Evolutionary conservation across 306 rosid species (phyloP).

Genomic region (Pyrus communis): DNA sequence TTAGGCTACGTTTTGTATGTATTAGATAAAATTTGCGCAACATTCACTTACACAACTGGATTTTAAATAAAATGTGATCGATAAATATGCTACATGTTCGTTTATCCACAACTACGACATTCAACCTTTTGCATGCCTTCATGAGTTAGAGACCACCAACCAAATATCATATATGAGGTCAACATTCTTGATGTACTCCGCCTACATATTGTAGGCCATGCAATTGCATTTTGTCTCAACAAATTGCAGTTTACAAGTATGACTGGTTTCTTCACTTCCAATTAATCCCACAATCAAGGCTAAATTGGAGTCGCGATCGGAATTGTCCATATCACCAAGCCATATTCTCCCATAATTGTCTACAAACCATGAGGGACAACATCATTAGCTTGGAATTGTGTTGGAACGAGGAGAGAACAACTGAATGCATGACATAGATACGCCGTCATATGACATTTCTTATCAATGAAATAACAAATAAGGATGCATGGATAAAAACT

Average conservation of each 20-base stretch:
- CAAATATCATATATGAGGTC: neutral
- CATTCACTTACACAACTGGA: neutral
- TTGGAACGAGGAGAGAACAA: neutral
- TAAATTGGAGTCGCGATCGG: neutral
- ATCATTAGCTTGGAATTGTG: neutral
- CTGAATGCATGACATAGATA: too few relatives aligned
- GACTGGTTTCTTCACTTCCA: neutral
- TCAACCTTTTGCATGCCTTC: too few relatives aligned
- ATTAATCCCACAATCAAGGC: neutral
- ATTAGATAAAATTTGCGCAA: neutral
- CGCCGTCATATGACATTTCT: fast-evolving
- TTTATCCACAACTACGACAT: too few relatives aligned
- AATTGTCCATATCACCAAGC: neutral
- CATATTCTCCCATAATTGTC: neutral
- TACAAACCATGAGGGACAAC: neutral
- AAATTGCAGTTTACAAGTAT: neutral
- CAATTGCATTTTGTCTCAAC: neutral
- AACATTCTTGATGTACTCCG: neutral
- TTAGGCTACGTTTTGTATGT: neutral
- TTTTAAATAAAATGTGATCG: neutral
- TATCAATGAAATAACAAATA: too few relatives aligned
- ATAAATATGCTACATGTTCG: too few relatives aligned
- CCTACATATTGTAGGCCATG: neutral
- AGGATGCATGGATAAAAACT: too few relatives aligned
- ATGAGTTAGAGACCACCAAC: too few relatives aligned